These are phyloP conservation scores for Chrysopogon serrulatus DNA, from an alignment of 176 grass and related monocot genomes.

Conservation along the genomic window DNA sequence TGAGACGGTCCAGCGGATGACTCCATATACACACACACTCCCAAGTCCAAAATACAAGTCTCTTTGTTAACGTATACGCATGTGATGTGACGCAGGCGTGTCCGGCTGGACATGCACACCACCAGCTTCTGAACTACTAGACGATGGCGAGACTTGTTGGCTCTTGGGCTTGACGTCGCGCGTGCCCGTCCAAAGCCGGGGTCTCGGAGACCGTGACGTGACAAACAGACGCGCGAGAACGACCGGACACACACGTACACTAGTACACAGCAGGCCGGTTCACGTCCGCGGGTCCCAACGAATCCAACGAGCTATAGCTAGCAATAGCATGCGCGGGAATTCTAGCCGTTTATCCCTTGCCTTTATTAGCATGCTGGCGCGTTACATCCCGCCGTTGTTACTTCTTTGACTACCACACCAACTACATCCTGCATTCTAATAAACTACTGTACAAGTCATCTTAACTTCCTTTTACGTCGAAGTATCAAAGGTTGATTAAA, in stretches of 20 bases:
- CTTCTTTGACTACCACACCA: no score
- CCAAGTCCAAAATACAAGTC: not conserved
- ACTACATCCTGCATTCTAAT: no score
- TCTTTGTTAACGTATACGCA: not conserved
- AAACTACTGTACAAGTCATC: no score
- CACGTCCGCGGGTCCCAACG: not conserved
- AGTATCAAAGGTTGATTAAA: no score
- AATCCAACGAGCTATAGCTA: not conserved
- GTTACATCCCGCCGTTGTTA: not conserved
- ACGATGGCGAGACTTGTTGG: not conserved
- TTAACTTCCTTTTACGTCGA: no score
- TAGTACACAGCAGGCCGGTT: no score
- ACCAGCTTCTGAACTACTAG: no score
- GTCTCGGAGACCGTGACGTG: not conserved
- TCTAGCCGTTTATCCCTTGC: not conserved
- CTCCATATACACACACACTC: not conserved
- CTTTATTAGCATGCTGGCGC: not conserved
- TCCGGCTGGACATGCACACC: not conserved
- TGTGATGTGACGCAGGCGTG: not conserved
- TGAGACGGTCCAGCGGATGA: not conserved
- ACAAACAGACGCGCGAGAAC: not conserved
- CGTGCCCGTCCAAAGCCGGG: not conserved
- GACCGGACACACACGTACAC: not conserved
- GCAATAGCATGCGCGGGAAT: not conserved
- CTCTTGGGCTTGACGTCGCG: not conserved